phyloP scores from a whole-genome alignment of 2,329 filamentous ascomycete genomes.

The Clarireedia hainanense region DNA sequence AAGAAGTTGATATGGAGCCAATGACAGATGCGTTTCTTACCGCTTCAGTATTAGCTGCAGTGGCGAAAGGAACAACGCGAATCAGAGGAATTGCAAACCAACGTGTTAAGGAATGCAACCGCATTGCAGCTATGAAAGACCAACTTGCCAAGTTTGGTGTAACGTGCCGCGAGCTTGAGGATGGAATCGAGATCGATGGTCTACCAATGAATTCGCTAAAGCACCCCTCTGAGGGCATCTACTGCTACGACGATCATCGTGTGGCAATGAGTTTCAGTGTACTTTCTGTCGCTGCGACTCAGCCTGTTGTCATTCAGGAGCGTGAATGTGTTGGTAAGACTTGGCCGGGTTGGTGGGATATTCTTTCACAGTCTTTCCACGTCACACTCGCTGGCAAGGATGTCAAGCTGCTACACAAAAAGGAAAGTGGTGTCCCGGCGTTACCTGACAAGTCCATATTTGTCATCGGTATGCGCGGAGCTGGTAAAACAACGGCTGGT shows the following conservation, averaged over 20 bases:
- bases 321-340: constrained; percentile 94
- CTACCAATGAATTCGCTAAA: constrained; percentile 39
- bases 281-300: constrained; percentile 62
- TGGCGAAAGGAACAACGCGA: constrained; percentile 72
- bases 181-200: constrained; percentile 75
- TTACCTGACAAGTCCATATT: constrained; percentile 63
- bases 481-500: constrained; percentile 91
- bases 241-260: constrained; percentile 95
- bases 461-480: constrained; percentile 94
- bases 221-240: constrained; percentile 59
- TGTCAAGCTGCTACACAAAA: constrained; percentile 31
- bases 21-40: constrained; percentile 99
- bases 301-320: constrained; percentile 72
- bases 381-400: constrained; percentile 68
- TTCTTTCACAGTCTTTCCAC: constrained; percentile 68
- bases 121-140: constrained; percentile 90
- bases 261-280: constrained; percentile 99
- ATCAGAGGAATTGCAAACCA: constrained; percentile 97
- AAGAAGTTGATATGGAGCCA: constrained; percentile 92
- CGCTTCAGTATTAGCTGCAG: constrained; percentile 84
- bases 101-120: constrained; percentile 95
- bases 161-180: constrained; percentile 76
- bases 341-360: constrained; percentile 99
- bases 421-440: constrained; percentile 31
- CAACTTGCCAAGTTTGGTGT: constrained; percentile 93